Percentiles rank a stretch among this genome's conserved stretches.
phyloP scores from a whole-genome alignment of 2,329 filamentous ascomycete genomes.

The Pseudocercospora musae region DNA sequence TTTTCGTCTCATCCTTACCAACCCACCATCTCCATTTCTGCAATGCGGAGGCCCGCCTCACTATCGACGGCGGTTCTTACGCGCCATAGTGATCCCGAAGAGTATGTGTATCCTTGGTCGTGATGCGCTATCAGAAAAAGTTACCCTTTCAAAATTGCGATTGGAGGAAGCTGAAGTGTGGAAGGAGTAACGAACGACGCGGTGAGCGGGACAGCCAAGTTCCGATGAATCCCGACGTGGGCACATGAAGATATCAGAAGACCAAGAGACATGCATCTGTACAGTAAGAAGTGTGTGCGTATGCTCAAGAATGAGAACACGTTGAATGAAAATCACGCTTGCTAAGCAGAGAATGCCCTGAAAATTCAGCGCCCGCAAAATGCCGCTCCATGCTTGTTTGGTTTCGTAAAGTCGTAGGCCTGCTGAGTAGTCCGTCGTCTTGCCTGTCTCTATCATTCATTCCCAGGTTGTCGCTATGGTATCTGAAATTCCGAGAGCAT shows the following conservation, averaged over 20 bases:
- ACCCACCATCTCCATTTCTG: conserved; percentile 4
- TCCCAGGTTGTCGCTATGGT: conserved; percentile 3
- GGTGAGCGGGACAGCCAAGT: neutral
- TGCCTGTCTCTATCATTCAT: conserved; percentile 4
- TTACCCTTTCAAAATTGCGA: conserved; percentile 19
- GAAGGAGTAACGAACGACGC: neutral
- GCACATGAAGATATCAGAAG: conserved; percentile 1
- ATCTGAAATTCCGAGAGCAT: neutral
- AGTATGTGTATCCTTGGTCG: conserved; percentile 15
- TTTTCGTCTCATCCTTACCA: conserved; percentile 12
- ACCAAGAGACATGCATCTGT: neutral
- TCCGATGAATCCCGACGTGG: neutral
- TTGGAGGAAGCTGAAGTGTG: neutral
- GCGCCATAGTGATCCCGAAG: conserved; percentile 16
- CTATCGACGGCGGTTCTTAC: conserved; percentile 1
- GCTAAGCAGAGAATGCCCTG: conserved; percentile 1
- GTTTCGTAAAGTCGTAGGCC: conserved; percentile 8
- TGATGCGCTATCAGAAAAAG: conserved; percentile 10
- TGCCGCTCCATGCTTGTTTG: conserved; percentile 8
- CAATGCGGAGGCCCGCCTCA: neutral
- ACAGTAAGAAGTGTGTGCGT: neutral
- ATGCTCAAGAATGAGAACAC: neutral
- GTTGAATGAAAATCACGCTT: conserved; percentile 3
- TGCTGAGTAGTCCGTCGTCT: neutral
- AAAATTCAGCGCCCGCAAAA: conserved; percentile 1